phyloP scores from a whole-genome alignment of 306 rosid genomes.

The Potentilla sterilis region DNA sequence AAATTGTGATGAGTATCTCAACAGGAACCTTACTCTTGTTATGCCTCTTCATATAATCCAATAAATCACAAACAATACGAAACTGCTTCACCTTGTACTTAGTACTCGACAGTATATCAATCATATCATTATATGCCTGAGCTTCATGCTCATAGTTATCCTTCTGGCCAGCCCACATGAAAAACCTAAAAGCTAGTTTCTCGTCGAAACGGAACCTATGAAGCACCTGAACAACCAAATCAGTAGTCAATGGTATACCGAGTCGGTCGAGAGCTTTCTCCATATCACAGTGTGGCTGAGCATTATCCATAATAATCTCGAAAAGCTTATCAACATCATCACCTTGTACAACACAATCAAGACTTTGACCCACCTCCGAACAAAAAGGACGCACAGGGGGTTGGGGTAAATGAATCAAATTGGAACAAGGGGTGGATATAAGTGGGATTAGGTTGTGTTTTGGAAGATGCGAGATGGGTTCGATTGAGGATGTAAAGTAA shows the following conservation, averaged over 20 bases:
- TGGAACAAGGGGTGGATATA: slow-evolving; percentile 10
- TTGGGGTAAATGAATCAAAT: slow-evolving; percentile 29
- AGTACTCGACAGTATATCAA: slow-evolving; percentile 74
- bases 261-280: slow-evolving; percentile 59
- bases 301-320: slow-evolving; percentile 46
- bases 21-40: slow-evolving; percentile 53
- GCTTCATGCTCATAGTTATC: slow-evolving; percentile 71
- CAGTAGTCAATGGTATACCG: slow-evolving; percentile 51
- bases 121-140: slow-evolving; percentile 71
- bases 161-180: slow-evolving; percentile 80
- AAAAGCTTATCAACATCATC: slow-evolving; percentile 43
- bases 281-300: slow-evolving; percentile 49
- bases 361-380: slow-evolving; percentile 38
- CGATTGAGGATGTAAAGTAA: slow-evolving; percentile 16
- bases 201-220: slow-evolving; percentile 73
- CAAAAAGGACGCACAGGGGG: slow-evolving; percentile 39
- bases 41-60: slow-evolving; percentile 90
- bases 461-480: slow-evolving; percentile 27
- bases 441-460: slow-evolving; percentile 2
- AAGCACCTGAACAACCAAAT: slow-evolving; percentile 63
- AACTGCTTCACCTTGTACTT: slow-evolving; percentile 76
- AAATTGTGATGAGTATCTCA: slow-evolving; percentile 60
- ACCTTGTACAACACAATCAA: slow-evolving; percentile 21
- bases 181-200: slow-evolving; percentile 78
- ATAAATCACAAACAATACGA: slow-evolving; percentile 71